Evolutionary conservation across 139 green algal genomes (phyloP).

Genomic region (Spirogloea muscicola): DNA sequence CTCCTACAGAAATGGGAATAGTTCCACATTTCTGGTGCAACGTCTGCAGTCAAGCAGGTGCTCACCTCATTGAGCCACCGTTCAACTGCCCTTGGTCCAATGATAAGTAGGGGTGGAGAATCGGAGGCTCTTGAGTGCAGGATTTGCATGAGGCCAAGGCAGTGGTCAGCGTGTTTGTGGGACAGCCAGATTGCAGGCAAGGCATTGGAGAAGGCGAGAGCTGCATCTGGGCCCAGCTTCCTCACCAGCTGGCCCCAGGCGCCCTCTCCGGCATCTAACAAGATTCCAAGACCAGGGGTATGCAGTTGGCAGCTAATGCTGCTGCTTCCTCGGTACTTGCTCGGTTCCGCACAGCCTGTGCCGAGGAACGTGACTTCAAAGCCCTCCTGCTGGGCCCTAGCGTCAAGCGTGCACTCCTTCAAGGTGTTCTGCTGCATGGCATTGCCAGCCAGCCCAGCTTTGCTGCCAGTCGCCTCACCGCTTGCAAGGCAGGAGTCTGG

Average conservation of each 20-base stretch:
- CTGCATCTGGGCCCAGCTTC: constrained; percentile 7
- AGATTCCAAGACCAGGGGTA: constrained; percentile 43
- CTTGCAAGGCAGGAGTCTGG: too few species aligned
- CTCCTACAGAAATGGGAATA: too few species aligned
- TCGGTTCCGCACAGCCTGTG: constrained; percentile 48
- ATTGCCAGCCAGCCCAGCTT: too few species aligned
- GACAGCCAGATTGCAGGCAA: constrained; percentile 32
- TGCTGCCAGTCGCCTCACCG: too few species aligned
- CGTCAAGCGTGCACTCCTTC: too few species aligned
- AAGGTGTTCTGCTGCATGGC: too few species aligned
- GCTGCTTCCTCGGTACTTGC: constrained; percentile 44
- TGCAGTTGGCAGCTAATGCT: constrained; percentile 70
- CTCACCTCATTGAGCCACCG: constrained; percentile 28
- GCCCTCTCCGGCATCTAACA: constrained; percentile 28
- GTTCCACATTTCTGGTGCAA: too few species aligned
- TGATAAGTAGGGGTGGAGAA: not conserved
- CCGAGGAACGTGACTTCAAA: constrained; percentile 47
- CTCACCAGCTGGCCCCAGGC: constrained; percentile 22
- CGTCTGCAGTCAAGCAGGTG: too few species aligned
- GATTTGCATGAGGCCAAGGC: constrained; percentile 3
- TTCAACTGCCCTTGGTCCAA: constrained; percentile 8
- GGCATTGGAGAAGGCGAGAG: not conserved
- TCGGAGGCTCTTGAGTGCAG: not conserved
- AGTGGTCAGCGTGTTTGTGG: constrained; percentile 32
- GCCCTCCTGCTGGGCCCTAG: too few species aligned